A percentile compares a stretch with the other conserved stretches of the same genome.
These are phyloP conservation scores for Trichoderma atroviride DNA, from an alignment of 2,329 filamentous ascomycete species.

Conservation along the genomic window DNA sequence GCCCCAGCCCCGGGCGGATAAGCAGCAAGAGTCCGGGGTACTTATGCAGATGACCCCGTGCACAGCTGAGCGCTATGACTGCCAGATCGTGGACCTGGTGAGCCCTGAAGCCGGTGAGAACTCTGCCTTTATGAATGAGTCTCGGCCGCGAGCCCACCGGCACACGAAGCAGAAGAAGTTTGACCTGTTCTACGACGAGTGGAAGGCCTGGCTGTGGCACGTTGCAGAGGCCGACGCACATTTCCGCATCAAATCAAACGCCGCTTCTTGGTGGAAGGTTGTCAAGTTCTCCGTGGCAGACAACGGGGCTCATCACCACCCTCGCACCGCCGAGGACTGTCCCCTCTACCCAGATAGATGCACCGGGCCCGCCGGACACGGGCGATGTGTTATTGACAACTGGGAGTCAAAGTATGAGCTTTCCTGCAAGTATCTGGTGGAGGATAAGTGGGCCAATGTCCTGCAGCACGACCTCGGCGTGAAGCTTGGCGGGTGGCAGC, in stretches of 20 bases:
- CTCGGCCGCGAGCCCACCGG: constrained; percentile 9
- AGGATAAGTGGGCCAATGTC: constrained; percentile 10
- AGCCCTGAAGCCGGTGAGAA: constrained; percentile 8
- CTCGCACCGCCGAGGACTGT: background rate
- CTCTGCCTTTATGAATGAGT: constrained; percentile 15
- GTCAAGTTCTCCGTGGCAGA: constrained; percentile 16
- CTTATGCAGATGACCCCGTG: constrained; percentile 18
- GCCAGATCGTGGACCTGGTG: constrained; percentile 14
- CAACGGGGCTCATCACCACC: background rate
- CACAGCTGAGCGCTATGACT: constrained; percentile 18
- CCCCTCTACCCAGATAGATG: constrained; percentile 1
- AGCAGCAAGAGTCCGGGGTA: background rate
- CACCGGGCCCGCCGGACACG: constrained; percentile 12
- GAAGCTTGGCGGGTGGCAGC: background rate
- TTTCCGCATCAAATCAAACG: background rate
- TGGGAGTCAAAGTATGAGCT: constrained; percentile 21
- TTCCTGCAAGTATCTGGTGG: constrained; percentile 22
- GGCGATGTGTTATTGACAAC: constrained; percentile 8
- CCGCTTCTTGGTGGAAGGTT: constrained; percentile 18
- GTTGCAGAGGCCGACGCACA: constrained; percentile 5
- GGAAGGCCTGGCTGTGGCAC: constrained; percentile 24
- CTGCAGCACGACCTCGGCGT: background rate
- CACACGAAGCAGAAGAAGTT: background rate
- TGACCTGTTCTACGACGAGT: constrained; percentile 1
- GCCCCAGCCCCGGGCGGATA: background rate